A percentile compares a stretch with the other conserved stretches of the same genome.
Evolutionary conservation across 2,329 filamentous ascomycete genomes (phyloP).

Genomic region (Aspergillus udagawae): DNA sequence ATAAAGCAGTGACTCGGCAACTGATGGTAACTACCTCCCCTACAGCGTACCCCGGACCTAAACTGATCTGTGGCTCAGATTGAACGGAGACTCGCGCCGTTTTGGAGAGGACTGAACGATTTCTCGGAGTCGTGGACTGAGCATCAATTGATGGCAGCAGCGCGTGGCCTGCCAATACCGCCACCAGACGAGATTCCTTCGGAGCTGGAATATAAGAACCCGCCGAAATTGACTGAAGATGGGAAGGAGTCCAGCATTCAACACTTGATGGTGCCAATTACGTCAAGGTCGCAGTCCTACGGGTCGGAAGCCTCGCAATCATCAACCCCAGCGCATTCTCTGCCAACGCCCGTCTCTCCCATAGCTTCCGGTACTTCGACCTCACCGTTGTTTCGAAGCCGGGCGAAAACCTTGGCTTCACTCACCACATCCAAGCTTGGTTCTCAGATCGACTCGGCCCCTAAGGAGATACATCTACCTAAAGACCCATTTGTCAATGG

Average conservation of each 20-base stretch:
- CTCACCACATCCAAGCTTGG: slow-evolving; percentile 71
- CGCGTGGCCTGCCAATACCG: slow-evolving; percentile 77
- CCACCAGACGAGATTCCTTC: slow-evolving; percentile 77
- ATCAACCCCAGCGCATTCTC: slow-evolving; percentile 59
- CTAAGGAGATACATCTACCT: slow-evolving; percentile 74
- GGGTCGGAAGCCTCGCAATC: slow-evolving; percentile 69
- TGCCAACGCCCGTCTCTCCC: slow-evolving; percentile 56
- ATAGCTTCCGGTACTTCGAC: slow-evolving; percentile 48
- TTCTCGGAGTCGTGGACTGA: slow-evolving; percentile 88
- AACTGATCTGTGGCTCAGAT: slow-evolving; percentile 58
- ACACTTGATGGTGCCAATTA: slow-evolving; percentile 74
- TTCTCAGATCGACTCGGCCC: slow-evolving; percentile 66
- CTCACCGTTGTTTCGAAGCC: slow-evolving; percentile 67
- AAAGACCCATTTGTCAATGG: slow-evolving; percentile 87
- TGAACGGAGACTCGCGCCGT: slow-evolving; percentile 85
- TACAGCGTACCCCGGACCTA: neutral
- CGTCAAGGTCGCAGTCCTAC: slow-evolving; percentile 69
- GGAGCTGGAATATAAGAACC: slow-evolving; percentile 56
- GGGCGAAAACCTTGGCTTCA: slow-evolving; percentile 84
- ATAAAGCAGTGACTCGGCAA: slow-evolving; percentile 80
- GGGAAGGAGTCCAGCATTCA: slow-evolving; percentile 56
- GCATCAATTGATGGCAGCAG: slow-evolving; percentile 89
- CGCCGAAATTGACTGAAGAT: slow-evolving; percentile 43
- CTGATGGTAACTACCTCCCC: slow-evolving; percentile 65
- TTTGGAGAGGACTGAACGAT: slow-evolving; percentile 91